A percentile compares a stretch with the other conserved stretches of the same genome.
Evolutionary conservation across 228 moss, liverwort and hornwort species (phyloP).

Genomic region (Sphagnum magellanicum): DNA sequence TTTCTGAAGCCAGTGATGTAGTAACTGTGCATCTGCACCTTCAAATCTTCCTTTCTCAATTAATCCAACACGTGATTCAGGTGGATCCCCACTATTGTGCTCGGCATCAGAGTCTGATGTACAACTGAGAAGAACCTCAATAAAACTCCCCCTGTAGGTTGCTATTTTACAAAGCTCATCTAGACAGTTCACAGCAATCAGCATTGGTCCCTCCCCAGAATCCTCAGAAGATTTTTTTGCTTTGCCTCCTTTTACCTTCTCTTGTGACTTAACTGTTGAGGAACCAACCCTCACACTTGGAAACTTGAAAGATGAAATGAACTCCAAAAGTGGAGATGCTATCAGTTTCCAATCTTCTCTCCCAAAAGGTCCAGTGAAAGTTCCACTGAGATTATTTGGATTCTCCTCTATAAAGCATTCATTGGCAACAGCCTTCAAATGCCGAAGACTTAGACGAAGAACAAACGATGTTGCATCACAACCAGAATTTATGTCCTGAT

Average conservation of each 20-base stretch:
- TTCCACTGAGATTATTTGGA: slow-evolving; percentile 9
- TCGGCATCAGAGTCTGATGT: slow-evolving; percentile 34
- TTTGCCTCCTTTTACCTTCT: slow-evolving; percentile 44
- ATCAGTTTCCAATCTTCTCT: slow-evolving; percentile 50
- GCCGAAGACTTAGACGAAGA: slow-evolving; percentile 54
- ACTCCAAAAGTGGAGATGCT: slow-evolving; percentile 55
- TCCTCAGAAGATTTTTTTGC: slow-evolving; percentile 51
- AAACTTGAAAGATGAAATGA: slow-evolving; percentile 33
- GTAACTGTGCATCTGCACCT: slow-evolving; percentile 46
- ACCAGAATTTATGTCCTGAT: slow-evolving; percentile 27
- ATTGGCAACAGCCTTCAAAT: slow-evolving; percentile 39
- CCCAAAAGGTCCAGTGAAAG: slow-evolving; percentile 5
- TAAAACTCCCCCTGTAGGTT: slow-evolving; percentile 32
- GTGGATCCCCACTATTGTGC: slow-evolving; percentile 28
- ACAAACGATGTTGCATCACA: slow-evolving; percentile 41
- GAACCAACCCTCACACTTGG: slow-evolving; percentile 23
- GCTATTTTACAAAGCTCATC: slow-evolving; percentile 64
- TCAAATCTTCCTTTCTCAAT: slow-evolving; percentile 25
- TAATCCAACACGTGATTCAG: slow-evolving; percentile 19
- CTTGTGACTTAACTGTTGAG: slow-evolving; percentile 39
- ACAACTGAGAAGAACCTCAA: slow-evolving; percentile 52
- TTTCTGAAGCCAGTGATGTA: slow-evolving; percentile 49
- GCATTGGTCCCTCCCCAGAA: slow-evolving; percentile 43
- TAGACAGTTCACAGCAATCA: slow-evolving; percentile 61
- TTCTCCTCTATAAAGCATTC: slow-evolving; percentile 19